Base-by-base conservation (phyloP, 2,329 filamentous ascomycete genomes). In the Periconia sp. region DNA sequence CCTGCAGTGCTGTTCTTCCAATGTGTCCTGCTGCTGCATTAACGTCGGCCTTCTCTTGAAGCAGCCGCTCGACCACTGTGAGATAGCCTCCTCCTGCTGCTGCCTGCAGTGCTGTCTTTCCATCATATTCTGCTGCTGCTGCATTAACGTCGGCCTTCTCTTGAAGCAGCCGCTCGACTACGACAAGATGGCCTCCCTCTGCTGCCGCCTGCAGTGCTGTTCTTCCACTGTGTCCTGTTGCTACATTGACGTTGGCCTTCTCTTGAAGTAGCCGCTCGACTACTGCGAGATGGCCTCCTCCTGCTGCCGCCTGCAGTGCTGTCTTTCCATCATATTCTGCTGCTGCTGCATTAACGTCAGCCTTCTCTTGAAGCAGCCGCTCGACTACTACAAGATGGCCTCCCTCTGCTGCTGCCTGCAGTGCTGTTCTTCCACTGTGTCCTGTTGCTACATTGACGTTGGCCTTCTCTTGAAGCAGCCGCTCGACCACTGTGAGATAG, bases 331-430 rank as follows among this genome's bases (percentile, higher is more conserved):
- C 22, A 31, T 28, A 31, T 30, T 13, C 11, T 18, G 31, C 26
- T 31, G 26, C 18, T 31, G 32, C 23, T 21, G 28, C 25, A 40
- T 40, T 31, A 3, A 31, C 18, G 16, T 40, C 3, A 15, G 28
- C 26, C 19, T 31, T 31, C 28, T 40, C 25, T 40, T 40, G 28
- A 40, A 32, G 28, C 16, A 40, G n/a, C n/a, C n/a, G n/a, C n/a
- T 40, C 28, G 2, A 40, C 36, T 21, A 40, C 28, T 40, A 17
- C 25, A 17, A 40, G 25, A 40, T 40, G 26, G 7, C 33, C 32
- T 37, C 23, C 32, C 41, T 24, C 43, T 38, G 43, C 34, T 24
- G 39, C 43, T 34, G 43, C 44, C 28, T 43, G 44, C 13, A 47
- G 33, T 30, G 40, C 33, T 30, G 33, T 47, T 34, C 26, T 39